Conservation (phyloP, 2,329 filamentous ascomycete species). For the Fusarium redolens region DNA sequence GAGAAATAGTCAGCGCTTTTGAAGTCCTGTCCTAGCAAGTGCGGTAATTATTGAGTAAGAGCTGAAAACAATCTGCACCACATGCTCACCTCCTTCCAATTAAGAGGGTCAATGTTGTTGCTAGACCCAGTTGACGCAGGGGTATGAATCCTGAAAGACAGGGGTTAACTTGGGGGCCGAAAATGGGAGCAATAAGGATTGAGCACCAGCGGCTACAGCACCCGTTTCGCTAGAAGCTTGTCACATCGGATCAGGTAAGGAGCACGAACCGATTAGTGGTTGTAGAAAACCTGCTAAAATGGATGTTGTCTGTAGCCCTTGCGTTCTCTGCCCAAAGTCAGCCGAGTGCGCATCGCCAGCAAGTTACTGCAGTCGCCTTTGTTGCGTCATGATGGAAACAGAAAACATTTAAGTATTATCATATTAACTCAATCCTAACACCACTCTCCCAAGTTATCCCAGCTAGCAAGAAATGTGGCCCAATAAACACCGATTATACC, state of each 20-base stretch:
- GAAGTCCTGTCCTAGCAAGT: neutral
- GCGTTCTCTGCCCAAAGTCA: too few relatives aligned
- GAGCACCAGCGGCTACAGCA: neutral
- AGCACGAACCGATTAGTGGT: neutral
- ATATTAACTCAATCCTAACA: too few relatives aligned
- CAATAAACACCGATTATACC: too few relatives aligned
- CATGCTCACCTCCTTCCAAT: neutral
- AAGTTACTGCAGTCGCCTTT: too few relatives aligned
- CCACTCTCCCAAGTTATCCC: too few relatives aligned
- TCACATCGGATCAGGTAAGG: neutral
- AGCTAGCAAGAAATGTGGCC: too few relatives aligned
- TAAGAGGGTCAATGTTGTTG: neutral
- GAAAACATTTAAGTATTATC: too few relatives aligned
- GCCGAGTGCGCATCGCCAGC: too few relatives aligned
- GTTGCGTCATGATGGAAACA: too few relatives aligned
- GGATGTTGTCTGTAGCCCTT: too few relatives aligned
- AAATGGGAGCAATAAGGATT: neutral
- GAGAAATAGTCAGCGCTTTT: neutral
- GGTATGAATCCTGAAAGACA: neutral
- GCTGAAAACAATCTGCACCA: neutral
- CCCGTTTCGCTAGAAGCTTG: neutral
- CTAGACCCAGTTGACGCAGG: neutral
- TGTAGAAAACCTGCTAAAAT: too few relatives aligned
- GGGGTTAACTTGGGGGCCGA: neutral
- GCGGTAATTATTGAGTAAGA: neutral